Evolutionary conservation across 495 filamentous ascomycete genomes (phyloP).

Genomic region (Immersiella caudata): DNA sequence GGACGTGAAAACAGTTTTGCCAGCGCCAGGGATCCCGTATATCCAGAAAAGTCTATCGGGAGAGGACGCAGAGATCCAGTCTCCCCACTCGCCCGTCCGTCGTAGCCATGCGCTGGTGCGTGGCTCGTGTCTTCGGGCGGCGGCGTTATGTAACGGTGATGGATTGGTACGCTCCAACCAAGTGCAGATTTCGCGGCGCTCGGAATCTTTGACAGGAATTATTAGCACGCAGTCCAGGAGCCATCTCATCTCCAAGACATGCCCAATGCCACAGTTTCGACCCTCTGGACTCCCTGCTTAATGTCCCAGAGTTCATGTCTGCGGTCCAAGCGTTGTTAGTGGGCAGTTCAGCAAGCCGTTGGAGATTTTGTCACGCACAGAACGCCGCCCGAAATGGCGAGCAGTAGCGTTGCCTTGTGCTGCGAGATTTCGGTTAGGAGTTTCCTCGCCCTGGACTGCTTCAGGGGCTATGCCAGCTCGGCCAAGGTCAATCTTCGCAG

Average conservation of each 20-base stretch:
- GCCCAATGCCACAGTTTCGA: neutral
- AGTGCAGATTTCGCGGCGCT: neutral
- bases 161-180: slow-evolving; percentile 25
- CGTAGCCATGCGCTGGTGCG: slow-evolving; percentile 32
- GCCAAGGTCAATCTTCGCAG: slow-evolving; percentile 2
- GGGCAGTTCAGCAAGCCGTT: neutral
- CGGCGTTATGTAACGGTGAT: slow-evolving; percentile 25
- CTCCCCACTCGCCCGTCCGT: slow-evolving; percentile 24
- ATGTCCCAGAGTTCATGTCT: slow-evolving; percentile 6
- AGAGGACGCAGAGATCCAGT: slow-evolving; percentile 23
- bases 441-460: slow-evolving; percentile 29
- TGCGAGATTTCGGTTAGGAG: slow-evolving; percentile 30
- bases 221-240: too few species aligned
- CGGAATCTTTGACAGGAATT: too few species aligned
- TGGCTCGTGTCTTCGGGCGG: slow-evolving; percentile 26
- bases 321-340: neutral
- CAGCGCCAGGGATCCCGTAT: slow-evolving; percentile 46
- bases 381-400: slow-evolving; percentile 4
- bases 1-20: slow-evolving; percentile 46
- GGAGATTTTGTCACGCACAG: neutral
- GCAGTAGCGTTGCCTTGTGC: slow-evolving; percentile 32
- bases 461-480: slow-evolving; percentile 33
- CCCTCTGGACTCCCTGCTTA: neutral
- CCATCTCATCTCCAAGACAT: too few species aligned
- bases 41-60: slow-evolving; percentile 38